Conservation (phyloP, 75 land plant genomes). For the Pinus taeda region DNA sequence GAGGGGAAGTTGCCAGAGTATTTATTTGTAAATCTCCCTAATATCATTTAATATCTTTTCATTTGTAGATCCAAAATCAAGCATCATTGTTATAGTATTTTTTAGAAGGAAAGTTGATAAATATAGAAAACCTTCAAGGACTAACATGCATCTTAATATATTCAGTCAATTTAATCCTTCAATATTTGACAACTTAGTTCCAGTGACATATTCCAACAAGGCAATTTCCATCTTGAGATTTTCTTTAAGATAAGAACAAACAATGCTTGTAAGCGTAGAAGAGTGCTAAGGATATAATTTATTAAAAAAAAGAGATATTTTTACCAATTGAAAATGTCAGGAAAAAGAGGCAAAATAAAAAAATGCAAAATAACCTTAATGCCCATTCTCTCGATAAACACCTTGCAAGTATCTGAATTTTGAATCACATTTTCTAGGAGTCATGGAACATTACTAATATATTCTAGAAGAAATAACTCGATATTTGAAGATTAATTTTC, state of each 20-base stretch:
- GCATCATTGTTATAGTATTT: conserved; percentile 12
- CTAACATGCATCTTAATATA: conserved; percentile 11
- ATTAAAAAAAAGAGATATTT: conserved; percentile 69
- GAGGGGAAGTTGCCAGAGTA: conserved; percentile 3
- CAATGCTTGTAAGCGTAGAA: conserved; percentile 59
- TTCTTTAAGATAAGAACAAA: conserved; percentile 63
- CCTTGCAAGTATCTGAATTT: too few relatives aligned
- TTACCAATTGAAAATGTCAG: conserved; percentile 71
- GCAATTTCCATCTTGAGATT: conserved; percentile 51
- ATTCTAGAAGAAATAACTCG: conserved; percentile 66
- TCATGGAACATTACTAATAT: conserved; percentile 63
- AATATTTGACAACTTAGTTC: conserved; percentile 32
- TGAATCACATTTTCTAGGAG: conserved; percentile 9
- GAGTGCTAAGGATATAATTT: conserved; percentile 82
- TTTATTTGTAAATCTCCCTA: conserved; percentile 10
- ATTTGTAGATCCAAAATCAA: conserved; percentile 3
- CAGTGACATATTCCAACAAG: conserved; percentile 40
- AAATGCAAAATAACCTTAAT: conserved; percentile 74
- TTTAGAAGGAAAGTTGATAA: conserved; percentile 16
- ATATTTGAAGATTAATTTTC: conserved; percentile 27
- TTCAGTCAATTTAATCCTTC: neutral
- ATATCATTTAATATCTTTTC: neutral
- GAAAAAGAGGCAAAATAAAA: conserved; percentile 58
- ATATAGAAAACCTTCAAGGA: conserved; percentile 14
- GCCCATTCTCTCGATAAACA: conserved; percentile 42